A percentile compares a stretch with the other conserved stretches of the same genome.
Evolutionary conservation across 768 basidiomycete genomes (phyloP).

Genomic region (Daedalea quercina): DNA sequence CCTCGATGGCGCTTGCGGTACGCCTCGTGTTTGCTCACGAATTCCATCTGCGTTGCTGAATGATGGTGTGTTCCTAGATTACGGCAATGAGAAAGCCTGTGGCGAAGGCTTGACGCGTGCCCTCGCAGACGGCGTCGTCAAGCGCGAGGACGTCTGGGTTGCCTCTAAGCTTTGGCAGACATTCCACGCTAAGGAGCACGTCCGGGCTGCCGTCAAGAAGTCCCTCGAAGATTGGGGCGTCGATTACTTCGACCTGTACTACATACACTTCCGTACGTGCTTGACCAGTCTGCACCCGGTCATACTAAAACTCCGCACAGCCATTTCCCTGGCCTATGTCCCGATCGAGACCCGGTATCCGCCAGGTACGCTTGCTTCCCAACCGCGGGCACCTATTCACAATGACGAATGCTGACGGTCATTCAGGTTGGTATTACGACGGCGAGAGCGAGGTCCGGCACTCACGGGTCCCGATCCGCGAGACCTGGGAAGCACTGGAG

Average conservation of each 20-base stretch:
- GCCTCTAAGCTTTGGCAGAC: conserved; percentile 32
- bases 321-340: conserved; percentile 33
- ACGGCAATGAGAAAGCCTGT: conserved; percentile 35
- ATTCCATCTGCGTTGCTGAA: not conserved
- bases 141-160: conserved; percentile 34
- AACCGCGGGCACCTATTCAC: too few relatives aligned
- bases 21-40: not conserved
- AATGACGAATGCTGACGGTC: too few relatives aligned
- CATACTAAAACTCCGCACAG: conserved; percentile 14
- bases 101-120: conserved; percentile 29
- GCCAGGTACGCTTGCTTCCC: conserved; percentile 17
- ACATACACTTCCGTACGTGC: conserved; percentile 20
- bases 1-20: conserved; percentile 17
- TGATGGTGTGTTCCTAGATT: conserved; percentile 17
- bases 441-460: conserved; percentile 25
- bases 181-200: conserved; percentile 31
- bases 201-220: conserved; percentile 24
- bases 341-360: conserved; percentile 31
- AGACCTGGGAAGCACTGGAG: conserved; percentile 40
- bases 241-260: conserved; percentile 26
- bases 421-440: conserved; percentile 28
- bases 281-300: not conserved
- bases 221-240: conserved; percentile 33
- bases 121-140: conserved; percentile 32
- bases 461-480: conserved; percentile 25